These are phyloP conservation scores for Pisolithus albus DNA, from an alignment of 768 basidiomycete species.

Conservation along the genomic window DNA sequence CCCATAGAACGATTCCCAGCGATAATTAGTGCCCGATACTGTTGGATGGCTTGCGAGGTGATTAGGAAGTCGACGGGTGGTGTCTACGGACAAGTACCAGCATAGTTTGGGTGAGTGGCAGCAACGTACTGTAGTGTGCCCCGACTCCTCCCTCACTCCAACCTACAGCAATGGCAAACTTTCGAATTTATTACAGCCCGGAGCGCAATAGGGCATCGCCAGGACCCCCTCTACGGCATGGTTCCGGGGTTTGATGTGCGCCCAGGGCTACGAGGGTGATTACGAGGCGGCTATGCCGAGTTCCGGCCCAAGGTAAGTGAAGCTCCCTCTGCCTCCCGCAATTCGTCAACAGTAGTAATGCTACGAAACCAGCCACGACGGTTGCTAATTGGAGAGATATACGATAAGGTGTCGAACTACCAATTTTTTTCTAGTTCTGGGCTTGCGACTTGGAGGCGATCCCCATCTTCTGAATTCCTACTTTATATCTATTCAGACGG, in stretches of 20 bases:
- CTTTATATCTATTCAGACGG: slow-evolving; percentile 90
- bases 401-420: slow-evolving; percentile 78
- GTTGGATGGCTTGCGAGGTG: too few species aligned
- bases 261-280: slow-evolving; percentile 55
- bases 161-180: too few species aligned
- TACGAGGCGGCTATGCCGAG: slow-evolving; percentile 85
- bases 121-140: too few species aligned
- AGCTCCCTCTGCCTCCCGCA: neutral
- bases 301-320: slow-evolving; percentile 70
- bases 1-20: too few species aligned
- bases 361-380: slow-evolving; percentile 47
- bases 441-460: slow-evolving; percentile 72
- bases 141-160: too few species aligned
- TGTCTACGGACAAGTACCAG: too few species aligned
- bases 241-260: slow-evolving; percentile 73
- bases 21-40: too few species aligned
- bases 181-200: too few species aligned
- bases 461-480: slow-evolving; percentile 75
- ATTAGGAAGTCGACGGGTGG: too few species aligned
- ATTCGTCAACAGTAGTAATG: neutral
- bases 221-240: slow-evolving; percentile 49
- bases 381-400: slow-evolving; percentile 81
- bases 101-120: too few species aligned
- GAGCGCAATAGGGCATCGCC: slow-evolving; percentile 29
- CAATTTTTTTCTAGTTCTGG: slow-evolving; percentile 74